Evolutionary conservation across 1,139 yeast genomes (phyloP), one percentile per base, ranked within the genome.

Genomic region (Eremothecium coryli): DNA sequence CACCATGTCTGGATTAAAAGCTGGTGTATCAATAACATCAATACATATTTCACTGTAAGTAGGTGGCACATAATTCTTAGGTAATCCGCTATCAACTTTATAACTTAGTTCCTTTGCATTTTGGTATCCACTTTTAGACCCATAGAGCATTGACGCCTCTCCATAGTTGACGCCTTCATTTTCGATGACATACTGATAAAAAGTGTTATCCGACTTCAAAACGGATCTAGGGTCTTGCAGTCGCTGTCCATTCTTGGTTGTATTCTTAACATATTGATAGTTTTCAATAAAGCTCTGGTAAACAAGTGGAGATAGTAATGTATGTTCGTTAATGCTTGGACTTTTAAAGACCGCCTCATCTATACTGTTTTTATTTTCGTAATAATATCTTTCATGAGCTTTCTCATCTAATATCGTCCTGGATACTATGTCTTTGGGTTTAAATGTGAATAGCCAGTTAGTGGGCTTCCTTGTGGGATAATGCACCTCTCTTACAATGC

Each of bases 21-120:
- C 73, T 0, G 86, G 85, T 0, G 88, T 76, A 48, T 81, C 93
- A 2, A 80, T 72, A 26, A 80, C 59, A 48, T 81, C 93, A 4
- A 78, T 62, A 23, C 75, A 54, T 6, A 79, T 70, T 0, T 86
- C 82, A 0, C 80, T 63, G 9, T 71, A 60, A 3, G 56, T 54
- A 0, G 81, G 80, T 1, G 65, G 63, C 1, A 46, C 38, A 38
- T 66, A 58, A 21, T 58, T 62, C 1, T 37, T 37, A 0, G 56
- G 52, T 4, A 45, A 20, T 10, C 18, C 29, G 4, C 31, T 17
- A 9, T 20, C 18, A 2, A n/a, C 11, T 18, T 29, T 22, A 11
- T 20, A 26, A n/a, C 23, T 25, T 21, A 24, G 23, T 4, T 29
- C 33, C 9, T 12, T 18, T 6, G 32, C 18, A 8, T 33, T 25